Base-by-base conservation (phyloP, 768 basidiomycete species). In the Sporobolomyces roseus region DNA sequence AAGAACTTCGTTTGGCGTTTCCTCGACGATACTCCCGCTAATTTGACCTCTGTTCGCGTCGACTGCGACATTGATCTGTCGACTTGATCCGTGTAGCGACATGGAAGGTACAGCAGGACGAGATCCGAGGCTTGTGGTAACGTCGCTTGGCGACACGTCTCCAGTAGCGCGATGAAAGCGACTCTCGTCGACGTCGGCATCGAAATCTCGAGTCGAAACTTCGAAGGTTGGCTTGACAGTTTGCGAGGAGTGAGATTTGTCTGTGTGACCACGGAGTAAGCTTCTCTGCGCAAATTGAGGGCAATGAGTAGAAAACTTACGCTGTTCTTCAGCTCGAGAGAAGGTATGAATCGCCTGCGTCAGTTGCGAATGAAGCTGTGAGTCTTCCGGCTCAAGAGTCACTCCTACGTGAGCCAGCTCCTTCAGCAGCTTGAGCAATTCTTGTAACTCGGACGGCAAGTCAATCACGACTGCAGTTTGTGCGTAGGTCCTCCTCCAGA, bases 141-240 rank as follows among this genome's bases (percentile, higher is more conserved):
- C 55, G 2, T 59, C 61, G 36, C 35, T 45, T 13, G 12, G 2
- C 14, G 46, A n/a, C 55, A 63, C 8, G 17, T 25, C 55, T 32
- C 46, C n/a, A 0, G 55, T 35, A 5, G 36, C 12, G 3, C 2
- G 33, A 1, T 56, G 43, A 10, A 59, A 58, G 30, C 30, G 50
- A 19, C 56, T 60, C 16, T 59, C 49, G 35, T 60, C 56, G 41
- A 58, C 5, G 32, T 68, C 67, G 50, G 67, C 67, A 41, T 63
- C 67, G 67, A 63, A 68, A 8, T 51, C 58, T 43, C 67, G 67
- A 36, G 56, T 46, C 16, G 67, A 63, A 36, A 63, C 38, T 6
- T 36, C 45, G 17, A 35, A 36, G 7, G 58, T 60, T 2, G 56
- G 56, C 9, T 27, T 14, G 14, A 27, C n/a, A n/a, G n/a, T n/a